Evolutionary conservation across 768 basidiomycete genomes (phyloP).

Genomic region (Calocera cornea): DNA sequence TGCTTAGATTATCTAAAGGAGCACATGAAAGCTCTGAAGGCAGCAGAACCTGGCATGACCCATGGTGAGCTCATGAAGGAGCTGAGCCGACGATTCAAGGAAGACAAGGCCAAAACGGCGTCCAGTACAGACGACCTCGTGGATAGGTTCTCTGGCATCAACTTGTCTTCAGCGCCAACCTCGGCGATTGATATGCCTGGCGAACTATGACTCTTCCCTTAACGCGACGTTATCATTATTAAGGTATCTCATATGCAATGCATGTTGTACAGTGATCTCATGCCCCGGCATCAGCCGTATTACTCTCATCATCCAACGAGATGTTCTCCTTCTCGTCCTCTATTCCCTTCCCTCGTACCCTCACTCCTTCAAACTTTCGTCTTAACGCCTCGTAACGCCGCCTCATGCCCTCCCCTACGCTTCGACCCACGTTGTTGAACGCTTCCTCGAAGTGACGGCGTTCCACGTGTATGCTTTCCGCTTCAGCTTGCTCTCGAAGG

Average conservation of each 20-base stretch:
- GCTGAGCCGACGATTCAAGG: conserved; percentile 16
- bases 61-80: conserved; percentile 23
- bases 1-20: conserved; percentile 17
- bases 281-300: background rate
- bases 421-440: conserved; percentile 69
- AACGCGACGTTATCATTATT: background rate
- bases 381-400: conserved; percentile 68
- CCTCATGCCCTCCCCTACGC: conserved; percentile 69
- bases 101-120: conserved; percentile 6
- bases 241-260: background rate
- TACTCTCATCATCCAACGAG: background rate
- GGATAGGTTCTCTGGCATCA: conserved; percentile 5
- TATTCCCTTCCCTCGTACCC: conserved; percentile 21
- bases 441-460: conserved; percentile 60
- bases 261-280: background rate
- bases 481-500: conserved; percentile 9
- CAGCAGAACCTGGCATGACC: conserved; percentile 17
- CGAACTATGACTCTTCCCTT: background rate
- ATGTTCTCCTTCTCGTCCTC: conserved; percentile 8
- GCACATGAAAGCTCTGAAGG: conserved; percentile 19
- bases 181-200: background rate
- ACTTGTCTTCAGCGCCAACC: background rate
- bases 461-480: conserved; percentile 35
- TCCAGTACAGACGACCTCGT: conserved; percentile 7
- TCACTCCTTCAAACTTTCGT: conserved; percentile 68